Evolutionary conservation across 2,329 filamentous ascomycete species (phyloP), one percentile per base, ranked within the genome.

Genomic region (Penicillium sp.): DNA sequence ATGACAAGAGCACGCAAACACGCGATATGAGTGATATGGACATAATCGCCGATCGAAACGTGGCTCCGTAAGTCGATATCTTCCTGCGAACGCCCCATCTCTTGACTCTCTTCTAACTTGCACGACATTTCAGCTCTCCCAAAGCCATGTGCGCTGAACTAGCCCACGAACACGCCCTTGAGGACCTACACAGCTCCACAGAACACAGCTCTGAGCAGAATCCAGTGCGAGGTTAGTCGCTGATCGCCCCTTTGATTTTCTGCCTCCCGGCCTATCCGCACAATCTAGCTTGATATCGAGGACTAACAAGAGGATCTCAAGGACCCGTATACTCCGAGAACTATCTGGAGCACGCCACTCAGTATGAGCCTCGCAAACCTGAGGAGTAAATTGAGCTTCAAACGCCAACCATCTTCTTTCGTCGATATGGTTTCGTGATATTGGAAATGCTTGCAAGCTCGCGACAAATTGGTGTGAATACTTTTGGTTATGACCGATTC

Each of bases 111-210:
- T 9, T 42, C 40, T 55, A 16, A 56, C 35, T 2, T 25, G 20
- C 27, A 16, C 7, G 5, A 24, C 16, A 31, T 5, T 35, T n/a
- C 11, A 63, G 61, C 14, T 60, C 58, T 10, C 50, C 59, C 4
- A 52, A 55, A 28, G 35, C 54, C 2, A 57, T 53, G 44, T 63
- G 60, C 24, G 50, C 56, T 1, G 60, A 63, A 24, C 58, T 62
- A 5, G 56, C 61, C 1, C 61, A 63, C 5, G 56, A 62, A 10
- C 57, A 63, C 24, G 61, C 61, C 10, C 5, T 59, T 4, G 57
- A 63, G 16, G 51, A 56, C 27, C 50, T 63, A 0, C 51, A 60
- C 9, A 43, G 48, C 40, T 43, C 48, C n/a, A 62, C 54, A 14
- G 59, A 61, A 22, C 61, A 61, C 31, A 50, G 28, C 8, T 44